Evolutionary conservation across 225 moss, liverwort and hornwort species (phyloP).

Genomic region (Asterella californica): DNA sequence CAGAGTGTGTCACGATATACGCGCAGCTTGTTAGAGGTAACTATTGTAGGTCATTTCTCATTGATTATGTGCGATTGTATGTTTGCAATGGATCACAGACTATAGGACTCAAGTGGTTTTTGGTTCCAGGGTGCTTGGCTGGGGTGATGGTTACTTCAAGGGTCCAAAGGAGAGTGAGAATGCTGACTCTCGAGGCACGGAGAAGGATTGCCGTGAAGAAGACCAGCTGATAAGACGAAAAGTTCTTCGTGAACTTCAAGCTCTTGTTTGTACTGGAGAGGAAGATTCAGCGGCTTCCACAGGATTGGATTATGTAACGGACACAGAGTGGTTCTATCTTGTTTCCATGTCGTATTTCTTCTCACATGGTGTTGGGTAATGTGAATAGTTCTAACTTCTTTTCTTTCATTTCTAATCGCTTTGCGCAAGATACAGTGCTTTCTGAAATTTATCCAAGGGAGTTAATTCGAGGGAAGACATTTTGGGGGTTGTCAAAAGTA

Average conservation of each 20-base stretch:
- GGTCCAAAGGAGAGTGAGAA: slow-evolving; percentile 56
- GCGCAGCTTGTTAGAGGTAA: no score
- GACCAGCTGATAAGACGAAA: slow-evolving; percentile 56
- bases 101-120: slow-evolving; percentile 10
- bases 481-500: no score
- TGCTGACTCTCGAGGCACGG: slow-evolving; percentile 33
- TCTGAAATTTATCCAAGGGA: no score
- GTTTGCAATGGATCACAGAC: background rate
- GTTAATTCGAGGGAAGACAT: background rate
- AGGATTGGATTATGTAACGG: slow-evolving; percentile 50
- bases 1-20: no score
- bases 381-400: slow-evolving; percentile 25
- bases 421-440: background rate
- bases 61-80: background rate
- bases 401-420: background rate
- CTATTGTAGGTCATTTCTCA: background rate
- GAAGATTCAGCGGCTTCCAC: slow-evolving; percentile 34
- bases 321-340: slow-evolving; percentile 74
- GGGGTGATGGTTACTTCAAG: slow-evolving; percentile 75
- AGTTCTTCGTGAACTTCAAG: slow-evolving; percentile 59
- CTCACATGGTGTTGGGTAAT: slow-evolving; percentile 46
- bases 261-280: slow-evolving; percentile 52
- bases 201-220: slow-evolving; percentile 46
- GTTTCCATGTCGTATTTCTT: slow-evolving; percentile 71
- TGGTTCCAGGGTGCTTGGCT: slow-evolving; percentile 46